Base-by-base conservation (phyloP, 2,329 filamentous ascomycete genomes). In the Xylariaceae sp. region DNA sequence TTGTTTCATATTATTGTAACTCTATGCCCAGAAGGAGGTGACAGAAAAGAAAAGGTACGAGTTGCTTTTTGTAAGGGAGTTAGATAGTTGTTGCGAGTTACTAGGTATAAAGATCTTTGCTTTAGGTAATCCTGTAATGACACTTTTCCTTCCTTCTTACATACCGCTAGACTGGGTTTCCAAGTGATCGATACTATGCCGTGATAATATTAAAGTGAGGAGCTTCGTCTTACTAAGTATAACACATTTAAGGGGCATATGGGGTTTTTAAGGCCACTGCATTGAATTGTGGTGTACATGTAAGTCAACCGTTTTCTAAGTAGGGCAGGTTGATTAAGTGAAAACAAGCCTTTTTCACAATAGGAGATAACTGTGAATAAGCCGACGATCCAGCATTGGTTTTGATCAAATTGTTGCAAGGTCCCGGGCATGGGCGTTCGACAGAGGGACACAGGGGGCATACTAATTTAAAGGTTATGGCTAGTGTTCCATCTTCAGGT, bases 1-100 rank as follows among this genome's bases (percentile, higher is more conserved):
- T 61, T 50, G 50, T 48, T 57, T 41, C 37, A 50, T 53, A 46
- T 52, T 56, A 44, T 52, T 56, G 47, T 26, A 32, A 54, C 54
- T 53, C 48, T 59, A 49, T 55, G 50, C 44, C 21, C 46, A 40
- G 46, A 52, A 47, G 29, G 14, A 7, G 32, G 14, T 6, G 26
- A 29, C 6, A 29, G 26, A 29, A 29, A 37, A 49, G 44, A 44
- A 21, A 48, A 49, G 50, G 23, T 41, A 46, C 23, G 40, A 45
- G 53, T 57, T 57, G 47, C 60, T 62, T 57, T 26, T 23, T 47
- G 26, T 37, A 43, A 41, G 40, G 48, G 5, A 40, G 41, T 37
- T 20, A 45, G 48, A 21, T 20, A 32, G 37, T 52, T 52, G 41
- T 16, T 3, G 12, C 5, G 14, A 12, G 32, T 4, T 37, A 37